Evolutionary conservation across 129 eudicot species (phyloP).

Genomic region (Flaveria brownii): DNA sequence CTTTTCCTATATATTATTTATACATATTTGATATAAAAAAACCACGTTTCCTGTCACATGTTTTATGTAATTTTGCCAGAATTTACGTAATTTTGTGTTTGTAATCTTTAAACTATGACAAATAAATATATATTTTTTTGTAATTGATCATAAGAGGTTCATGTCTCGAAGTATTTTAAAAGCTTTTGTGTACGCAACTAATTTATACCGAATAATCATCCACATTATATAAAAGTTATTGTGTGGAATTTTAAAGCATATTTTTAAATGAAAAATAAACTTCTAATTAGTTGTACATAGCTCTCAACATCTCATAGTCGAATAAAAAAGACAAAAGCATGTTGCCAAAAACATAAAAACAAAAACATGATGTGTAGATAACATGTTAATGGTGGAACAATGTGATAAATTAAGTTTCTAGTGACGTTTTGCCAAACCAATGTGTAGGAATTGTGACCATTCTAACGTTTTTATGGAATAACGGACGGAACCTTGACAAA

Average conservation of each 20-base stretch:
- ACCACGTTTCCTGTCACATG: constrained; percentile 35
- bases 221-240: neutral
- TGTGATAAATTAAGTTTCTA: neutral
- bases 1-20: constrained; percentile 10
- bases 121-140: neutral
- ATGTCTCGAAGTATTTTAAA: constrained; percentile 3
- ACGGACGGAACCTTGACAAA: too few relatives aligned
- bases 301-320: neutral
- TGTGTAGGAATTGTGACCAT: neutral
- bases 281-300: neutral
- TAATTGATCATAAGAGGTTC: neutral
- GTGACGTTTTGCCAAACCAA: neutral
- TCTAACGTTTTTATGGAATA: neutral
- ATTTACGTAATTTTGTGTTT: constrained; percentile 18
- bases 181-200: neutral
- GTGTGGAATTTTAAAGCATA: neutral
- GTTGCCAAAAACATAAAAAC: constrained; percentile 1
- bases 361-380: neutral
- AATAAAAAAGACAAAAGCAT: neutral
- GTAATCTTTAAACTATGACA: neutral
- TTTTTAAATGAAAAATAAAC: neutral
- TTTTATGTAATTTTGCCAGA: constrained; percentile 26
- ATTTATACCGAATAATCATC: neutral
- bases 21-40: neutral
- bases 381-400: constrained; percentile 1